Percentiles rank a stretch among this genome's conserved stretches.
These are phyloP conservation scores for Neocatenulostroma microsporum DNA, from an alignment of 2,329 filamentous ascomycete genomes.

Conservation along the genomic window DNA sequence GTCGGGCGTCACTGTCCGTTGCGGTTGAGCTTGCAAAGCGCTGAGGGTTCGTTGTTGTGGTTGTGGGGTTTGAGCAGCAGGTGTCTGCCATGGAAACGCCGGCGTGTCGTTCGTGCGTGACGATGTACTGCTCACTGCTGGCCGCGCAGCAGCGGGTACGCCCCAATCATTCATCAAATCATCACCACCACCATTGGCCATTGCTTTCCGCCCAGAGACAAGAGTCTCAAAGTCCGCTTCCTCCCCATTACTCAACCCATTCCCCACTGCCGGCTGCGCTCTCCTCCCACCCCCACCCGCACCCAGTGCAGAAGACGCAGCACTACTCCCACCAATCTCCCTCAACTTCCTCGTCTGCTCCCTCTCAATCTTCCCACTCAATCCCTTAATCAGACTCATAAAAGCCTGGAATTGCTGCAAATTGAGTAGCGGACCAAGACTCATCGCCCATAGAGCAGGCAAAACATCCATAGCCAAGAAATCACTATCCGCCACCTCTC, in stretches of 20 bases:
- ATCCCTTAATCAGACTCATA: conserved; percentile 76
- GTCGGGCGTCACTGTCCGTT: conserved; percentile 30
- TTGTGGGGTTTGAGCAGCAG: conserved; percentile 6
- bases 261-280: too few relatives aligned
- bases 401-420: conserved; percentile 78
- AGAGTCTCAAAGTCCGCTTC: conserved; percentile 80
- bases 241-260: conserved; percentile 49
- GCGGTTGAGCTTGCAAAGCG: conserved; percentile 8
- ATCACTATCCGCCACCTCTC: conserved; percentile 72
- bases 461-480: conserved; percentile 88
- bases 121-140: conserved; percentile 12
- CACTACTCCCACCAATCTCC: conserved; percentile 56
- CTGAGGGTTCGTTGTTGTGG: background rate
- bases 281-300: too few relatives aligned
- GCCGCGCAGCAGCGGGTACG: conserved; percentile 24
- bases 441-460: conserved; percentile 86
- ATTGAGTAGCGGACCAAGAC: conserved; percentile 78
- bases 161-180: conserved; percentile 40
- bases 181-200: conserved; percentile 26
- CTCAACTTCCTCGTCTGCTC: conserved; percentile 85
- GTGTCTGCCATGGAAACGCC: conserved; percentile 41
- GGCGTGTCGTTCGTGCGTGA: conserved; percentile 23
- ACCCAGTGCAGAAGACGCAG: too few relatives aligned
- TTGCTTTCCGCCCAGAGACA: conserved; percentile 64
- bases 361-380: conserved; percentile 74